Evolutionary conservation across 148 eudicot species (phyloP), one percentile per base, ranked within the genome.

Genomic region (Arctostaphylos glauca): DNA sequence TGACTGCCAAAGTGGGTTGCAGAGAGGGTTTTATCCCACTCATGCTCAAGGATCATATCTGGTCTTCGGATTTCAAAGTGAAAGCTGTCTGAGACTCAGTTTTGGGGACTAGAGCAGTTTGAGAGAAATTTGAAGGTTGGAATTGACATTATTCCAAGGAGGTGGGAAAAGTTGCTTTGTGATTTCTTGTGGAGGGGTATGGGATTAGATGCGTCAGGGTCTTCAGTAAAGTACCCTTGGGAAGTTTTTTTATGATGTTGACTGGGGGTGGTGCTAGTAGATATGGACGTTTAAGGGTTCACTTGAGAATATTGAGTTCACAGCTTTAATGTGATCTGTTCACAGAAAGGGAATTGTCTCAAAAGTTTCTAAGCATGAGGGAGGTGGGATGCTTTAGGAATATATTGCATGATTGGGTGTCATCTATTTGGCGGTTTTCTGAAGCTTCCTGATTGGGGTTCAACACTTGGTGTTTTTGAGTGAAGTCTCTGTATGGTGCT

Each of bases 101-200:
- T 70, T 70, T 19, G n/a, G 46, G 47, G 7, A 41, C 48, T 70
- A 38, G 48, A 70, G 76, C 21, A 3, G 76, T 46, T 73, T 73
- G 53, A 73, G 53, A 73, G 75, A 16, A 44, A 71, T 71, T 44
- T 71, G 76, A 44, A 47, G 54, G 76, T 44, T 44, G 54, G 54
- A 47, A 19, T 46, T 18, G 77, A 38, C 23, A 47, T 19, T n/a
- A 19, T 19, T 74, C 14, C 50, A 43, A 71, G 74, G 74, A 71
- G 48, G 16, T 43, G 41, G 74, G 74, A 41, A 71, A 71, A 14
- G 49, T 15, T 71, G 18, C 12, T 38, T 41, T 41, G 48, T 41
- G 48, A 5, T 71, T 71, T 38, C 48, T 71, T 0, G 74, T 6
- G 10, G n/a, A 43, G 9, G 3, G 21, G 0, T 15, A 71, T 14